These are phyloP conservation scores for Cercospora sp. DNA, from an alignment of 2,329 filamentous ascomycete species.

Conservation along the genomic window DNA sequence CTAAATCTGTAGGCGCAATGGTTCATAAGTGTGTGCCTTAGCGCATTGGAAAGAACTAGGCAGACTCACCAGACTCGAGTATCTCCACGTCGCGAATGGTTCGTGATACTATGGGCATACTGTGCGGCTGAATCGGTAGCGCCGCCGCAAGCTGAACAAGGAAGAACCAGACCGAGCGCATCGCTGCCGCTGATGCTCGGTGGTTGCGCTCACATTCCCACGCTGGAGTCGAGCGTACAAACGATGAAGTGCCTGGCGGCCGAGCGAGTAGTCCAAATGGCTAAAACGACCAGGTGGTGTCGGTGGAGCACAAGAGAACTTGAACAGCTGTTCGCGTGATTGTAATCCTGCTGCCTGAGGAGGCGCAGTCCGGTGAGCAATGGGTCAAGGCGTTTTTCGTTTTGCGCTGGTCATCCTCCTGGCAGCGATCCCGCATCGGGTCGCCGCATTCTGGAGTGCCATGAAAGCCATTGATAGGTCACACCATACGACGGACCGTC, in stretches of 20 bases:
- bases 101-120: constrained; percentile 5
- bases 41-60: not conserved
- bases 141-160: constrained; percentile 23
- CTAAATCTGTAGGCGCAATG: constrained; percentile 21
- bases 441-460: not conserved
- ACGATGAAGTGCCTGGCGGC: not conserved
- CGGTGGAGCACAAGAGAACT: not conserved
- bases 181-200: constrained; percentile 14
- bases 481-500: not conserved
- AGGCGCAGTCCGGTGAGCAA: constrained; percentile 15
- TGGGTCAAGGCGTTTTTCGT: constrained; percentile 4
- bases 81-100: constrained; percentile 18
- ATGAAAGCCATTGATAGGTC: not conserved
- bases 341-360: constrained; percentile 13
- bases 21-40: constrained; percentile 13
- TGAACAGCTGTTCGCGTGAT: constrained; percentile 12
- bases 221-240: not conserved
- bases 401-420: not conserved
- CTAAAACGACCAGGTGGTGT: not conserved
- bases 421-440: not conserved
- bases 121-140: constrained; percentile 17
- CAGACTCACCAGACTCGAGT: constrained; percentile 27
- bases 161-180: constrained; percentile 33
- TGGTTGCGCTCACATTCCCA: constrained; percentile 1
- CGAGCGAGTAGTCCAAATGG: not conserved